Base-by-base conservation (phyloP, 768 basidiomycete genomes). In the Leccinum incarnatum region DNA sequence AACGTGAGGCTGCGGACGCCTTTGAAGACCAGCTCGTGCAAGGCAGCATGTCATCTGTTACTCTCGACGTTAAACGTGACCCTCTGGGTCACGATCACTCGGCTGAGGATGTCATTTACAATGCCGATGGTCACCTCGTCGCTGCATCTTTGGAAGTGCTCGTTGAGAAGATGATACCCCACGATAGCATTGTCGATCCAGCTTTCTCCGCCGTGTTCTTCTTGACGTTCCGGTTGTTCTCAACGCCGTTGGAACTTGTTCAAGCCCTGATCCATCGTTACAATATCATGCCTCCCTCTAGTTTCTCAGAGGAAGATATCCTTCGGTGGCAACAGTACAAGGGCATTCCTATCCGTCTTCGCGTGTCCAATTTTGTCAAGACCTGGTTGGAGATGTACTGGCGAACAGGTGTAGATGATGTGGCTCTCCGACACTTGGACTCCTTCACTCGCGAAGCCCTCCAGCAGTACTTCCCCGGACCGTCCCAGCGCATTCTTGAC, bases 111-210 rank as follows among this genome's bases (percentile, higher is more conserved):
- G 89, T 96, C 51, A 85, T 89, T 4, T 95, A 93, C 78, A 97
- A 95, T 70, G 81, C 81, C 48, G 95, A 98, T 12, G 95, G 95
- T 2, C 83, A 86, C 62, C 85, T 98, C 19, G 89, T 95, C 10
- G 95, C 94, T 23, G 97, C 94, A 2, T 94, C 93, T 4, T 78
- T 99, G 60, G 81, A 81, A 17, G 95, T 88, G 1, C 78, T 99
- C 46, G 89, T 98, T n/a, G 95, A 96, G 76, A 95, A 93, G 76
- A 90, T 98, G 88, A 96, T 96, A 19, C 94, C 95, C 5, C 93
- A 97, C 69, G 93, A 94, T 68, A 87, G 86, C 58, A 83, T 95
- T 47, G 93, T 94, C 55, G 95, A 98, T 67, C 79, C 90, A 17
- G 84, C 87, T 0, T 95, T 98, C 72, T 83, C 88, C 14, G 84